Conservation (phyloP, 1,284 basidiomycete species). For the Apiotrichum porosum region DNA sequence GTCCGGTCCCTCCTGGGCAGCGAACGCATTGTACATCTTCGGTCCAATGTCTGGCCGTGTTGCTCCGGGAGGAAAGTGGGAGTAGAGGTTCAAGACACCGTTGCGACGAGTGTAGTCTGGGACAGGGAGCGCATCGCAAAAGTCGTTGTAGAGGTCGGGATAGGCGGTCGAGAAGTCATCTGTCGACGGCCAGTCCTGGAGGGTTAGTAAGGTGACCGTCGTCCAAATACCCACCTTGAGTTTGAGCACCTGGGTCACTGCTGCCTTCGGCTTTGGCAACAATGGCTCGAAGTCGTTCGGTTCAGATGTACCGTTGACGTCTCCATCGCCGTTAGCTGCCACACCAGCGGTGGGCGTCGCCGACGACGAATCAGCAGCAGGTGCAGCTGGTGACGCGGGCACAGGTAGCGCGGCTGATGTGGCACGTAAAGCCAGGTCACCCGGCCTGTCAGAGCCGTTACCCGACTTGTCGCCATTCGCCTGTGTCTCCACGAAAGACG, state of each 20-base stretch:
- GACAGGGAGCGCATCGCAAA: conserved; percentile 73
- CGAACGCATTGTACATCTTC: conserved; percentile 55
- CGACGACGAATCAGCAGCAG: no score
- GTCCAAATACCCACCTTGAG: conserved; percentile 61
- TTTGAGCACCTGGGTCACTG: conserved; percentile 61
- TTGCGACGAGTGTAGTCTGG: conserved; percentile 84
- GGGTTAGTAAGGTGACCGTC: conserved; percentile 3
- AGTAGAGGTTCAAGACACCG: conserved; percentile 76
- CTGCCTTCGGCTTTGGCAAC: not conserved
- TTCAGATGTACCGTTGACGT: not conserved
- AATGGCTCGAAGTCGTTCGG: not conserved
- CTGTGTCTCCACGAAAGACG: no score
- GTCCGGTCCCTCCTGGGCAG: conserved; percentile 20
- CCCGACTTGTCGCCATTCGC: no score
- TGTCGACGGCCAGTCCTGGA: conserved; percentile 91
- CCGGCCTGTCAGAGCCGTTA: no score
- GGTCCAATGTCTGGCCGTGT: conserved; percentile 81
- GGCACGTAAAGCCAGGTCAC: no score
- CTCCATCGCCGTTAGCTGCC: not conserved
- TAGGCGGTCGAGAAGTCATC: conserved; percentile 76
- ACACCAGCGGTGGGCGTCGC: not conserved
- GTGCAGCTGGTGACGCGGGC: no score
- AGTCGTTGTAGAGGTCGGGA: conserved; percentile 83
- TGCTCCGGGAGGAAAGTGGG: conserved; percentile 69
- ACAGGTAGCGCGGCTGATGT: no score